A percentile compares a stretch with the other conserved stretches of the same genome.
Conservation (phyloP, 129 eudicot species). For the Tagetes erecta region DNA sequence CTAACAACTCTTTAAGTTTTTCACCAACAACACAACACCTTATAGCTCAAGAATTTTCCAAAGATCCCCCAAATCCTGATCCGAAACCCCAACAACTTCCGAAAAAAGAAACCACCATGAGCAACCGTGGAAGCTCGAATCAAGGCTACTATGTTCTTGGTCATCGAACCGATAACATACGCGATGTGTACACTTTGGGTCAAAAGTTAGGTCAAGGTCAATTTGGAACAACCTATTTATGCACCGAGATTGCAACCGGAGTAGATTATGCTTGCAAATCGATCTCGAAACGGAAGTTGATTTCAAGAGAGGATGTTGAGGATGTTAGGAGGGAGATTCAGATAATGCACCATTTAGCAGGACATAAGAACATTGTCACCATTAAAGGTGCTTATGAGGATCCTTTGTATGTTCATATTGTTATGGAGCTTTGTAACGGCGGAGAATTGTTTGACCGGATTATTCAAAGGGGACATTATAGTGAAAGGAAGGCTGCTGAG, state of each 20-base stretch:
- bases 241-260: constrained; percentile 73
- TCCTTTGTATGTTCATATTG: constrained; percentile 84
- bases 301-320: constrained; percentile 83
- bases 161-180: constrained; percentile 75
- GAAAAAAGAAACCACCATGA: constrained; percentile 59
- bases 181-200: constrained; percentile 78
- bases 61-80: constrained; percentile 27
- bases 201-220: constrained; percentile 87
- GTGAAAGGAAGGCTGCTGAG: constrained; percentile 89
- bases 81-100: constrained; percentile 36
- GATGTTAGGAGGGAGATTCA: constrained; percentile 98
- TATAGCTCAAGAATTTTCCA: constrained; percentile 60
- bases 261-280: constrained; percentile 85
- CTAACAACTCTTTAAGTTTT: constrained; percentile 43
- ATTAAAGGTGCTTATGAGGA: constrained; percentile 96
- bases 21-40: constrained; percentile 59
- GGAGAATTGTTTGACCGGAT: constrained; percentile 91
- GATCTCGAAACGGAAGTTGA: constrained; percentile 83
- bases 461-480: constrained; percentile 89
- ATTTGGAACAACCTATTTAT: constrained; percentile 81
- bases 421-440: constrained; percentile 90
- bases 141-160: constrained; percentile 75
- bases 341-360: constrained; percentile 98
- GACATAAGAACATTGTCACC: constrained; percentile 83
- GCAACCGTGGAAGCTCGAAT: constrained; percentile 41